Percentiles rank a stretch among this genome's conserved stretches.
Conservation (phyloP, 2,329 filamentous ascomycete genomes). For the Fusarium denticulatum region DNA sequence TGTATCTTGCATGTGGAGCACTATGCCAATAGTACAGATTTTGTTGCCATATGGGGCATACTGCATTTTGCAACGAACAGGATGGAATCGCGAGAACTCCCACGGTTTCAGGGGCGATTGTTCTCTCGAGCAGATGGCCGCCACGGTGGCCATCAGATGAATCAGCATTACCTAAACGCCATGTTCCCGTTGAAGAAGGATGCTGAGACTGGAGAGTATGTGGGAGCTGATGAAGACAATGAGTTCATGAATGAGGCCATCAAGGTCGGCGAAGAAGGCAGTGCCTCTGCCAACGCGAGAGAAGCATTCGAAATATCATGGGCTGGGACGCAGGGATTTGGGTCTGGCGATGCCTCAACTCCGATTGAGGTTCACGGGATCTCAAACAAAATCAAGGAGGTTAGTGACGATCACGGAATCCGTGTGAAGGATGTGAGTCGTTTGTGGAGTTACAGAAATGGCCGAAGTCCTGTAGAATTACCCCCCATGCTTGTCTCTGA, state of each 20-base stretch:
- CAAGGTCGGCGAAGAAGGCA: slow-evolving; percentile 55
- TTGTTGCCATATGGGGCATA: slow-evolving; percentile 79
- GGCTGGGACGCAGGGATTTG: slow-evolving; percentile 53
- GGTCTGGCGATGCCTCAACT: slow-evolving; percentile 47
- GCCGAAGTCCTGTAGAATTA: slow-evolving; percentile 59
- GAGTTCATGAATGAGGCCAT: slow-evolving; percentile 70
- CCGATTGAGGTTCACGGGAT: slow-evolving; percentile 54
- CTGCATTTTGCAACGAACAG: slow-evolving; percentile 69
- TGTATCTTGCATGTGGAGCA: slow-evolving; percentile 80
- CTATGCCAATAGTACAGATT: slow-evolving; percentile 79
- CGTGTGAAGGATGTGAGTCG: slow-evolving; percentile 70
- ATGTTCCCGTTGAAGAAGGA: slow-evolving; percentile 67
- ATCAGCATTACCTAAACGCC: slow-evolving; percentile 69
- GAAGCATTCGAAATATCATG: slow-evolving; percentile 61
- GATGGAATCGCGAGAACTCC: slow-evolving; percentile 56
- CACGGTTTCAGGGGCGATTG: slow-evolving; percentile 70
- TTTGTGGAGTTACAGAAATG: slow-evolving; percentile 71
- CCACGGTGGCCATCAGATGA: slow-evolving; percentile 65
- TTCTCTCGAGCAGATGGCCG: slow-evolving; percentile 62
- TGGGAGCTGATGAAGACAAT: slow-evolving; percentile 59
- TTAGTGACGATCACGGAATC: slow-evolving; percentile 47
- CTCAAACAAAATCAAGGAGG: slow-evolving; percentile 34
- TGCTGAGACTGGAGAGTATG: slow-evolving; percentile 52
- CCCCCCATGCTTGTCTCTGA: slow-evolving; percentile 50
- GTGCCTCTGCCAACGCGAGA: slow-evolving; percentile 55